Evolutionary conservation across 306 rosid genomes (phyloP), one percentile per base, ranked within the genome.

Genomic region (Hippophae rhamnoides): DNA sequence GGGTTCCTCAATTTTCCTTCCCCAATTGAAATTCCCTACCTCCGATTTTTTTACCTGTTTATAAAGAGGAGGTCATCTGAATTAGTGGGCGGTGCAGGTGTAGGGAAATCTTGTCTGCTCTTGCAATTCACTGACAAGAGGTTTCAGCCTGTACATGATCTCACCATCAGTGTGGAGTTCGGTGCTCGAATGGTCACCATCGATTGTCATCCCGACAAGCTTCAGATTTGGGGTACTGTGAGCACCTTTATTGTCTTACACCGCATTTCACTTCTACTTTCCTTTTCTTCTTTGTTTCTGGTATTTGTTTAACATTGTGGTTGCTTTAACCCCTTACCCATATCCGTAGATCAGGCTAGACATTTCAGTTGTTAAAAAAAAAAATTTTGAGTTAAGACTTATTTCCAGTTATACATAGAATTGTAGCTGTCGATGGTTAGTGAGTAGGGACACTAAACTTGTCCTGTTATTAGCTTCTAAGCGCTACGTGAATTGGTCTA

Each of bases 211-310:
- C 97, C 95, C 25, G 54, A 82, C 54, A 90, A 90, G 97, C 97
- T 90, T 50, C 97, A 90, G 85, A 90, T 90, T 82, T 90, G 97
- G 97, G 97, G 87, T 68, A 90, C 97, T 23, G 97, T 90, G 7
- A 82, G 85, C 64, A 41, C 10, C n/a, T 11, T 58, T 46, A 49
- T 41, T 6, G 9, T 48, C 13, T 54, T 13, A 1, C 41, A 1
- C 6, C 63, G 10, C 8, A 25, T 31, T 18, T 18, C 23, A 18
- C 23, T 18, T 18, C 23, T 18, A 0, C 23, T 18, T 18, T 18
- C 23, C 23, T 18, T 18, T 18, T 18, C 2, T 13, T 68, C 10
- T 0, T 44, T 31, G 40, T 7, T 6, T 11, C 27, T 54, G 43
- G 53, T 45, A 44, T 27, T 27, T 31, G 10, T 26, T 23, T 45